Conservation (phyloP, 2,329 filamentous ascomycete species). For the Ophiostoma ulmi region DNA sequence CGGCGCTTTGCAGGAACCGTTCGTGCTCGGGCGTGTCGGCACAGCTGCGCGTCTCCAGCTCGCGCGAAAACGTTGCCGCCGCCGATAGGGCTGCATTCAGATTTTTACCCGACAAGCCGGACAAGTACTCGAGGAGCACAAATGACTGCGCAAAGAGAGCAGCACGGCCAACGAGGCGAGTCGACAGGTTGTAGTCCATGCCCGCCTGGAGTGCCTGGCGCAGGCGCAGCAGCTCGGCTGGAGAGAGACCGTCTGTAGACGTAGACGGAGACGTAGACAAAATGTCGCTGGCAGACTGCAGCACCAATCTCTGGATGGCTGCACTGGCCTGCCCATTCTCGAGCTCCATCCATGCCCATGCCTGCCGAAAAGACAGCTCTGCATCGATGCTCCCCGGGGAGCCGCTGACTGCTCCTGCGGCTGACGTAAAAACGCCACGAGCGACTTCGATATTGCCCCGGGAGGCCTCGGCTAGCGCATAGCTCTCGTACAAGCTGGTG, state of each 20-base stretch:
- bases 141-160: constrained; percentile 56
- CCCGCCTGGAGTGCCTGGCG: constrained; percentile 49
- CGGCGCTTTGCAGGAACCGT: constrained; percentile 57
- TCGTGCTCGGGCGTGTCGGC: constrained; percentile 47
- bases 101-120: constrained; percentile 40
- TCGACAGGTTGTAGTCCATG: constrained; percentile 53
- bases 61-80: constrained; percentile 41
- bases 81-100: constrained; percentile 46
- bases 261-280: constrained; percentile 27
- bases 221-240: constrained; percentile 47
- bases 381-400: constrained; percentile 26
- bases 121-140: constrained; percentile 63
- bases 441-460: constrained; percentile 55
- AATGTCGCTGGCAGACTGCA: constrained; percentile 37
- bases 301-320: constrained; percentile 38
- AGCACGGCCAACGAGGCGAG: constrained; percentile 45
- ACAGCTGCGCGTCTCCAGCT: constrained; percentile 39
- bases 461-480: constrained; percentile 64
- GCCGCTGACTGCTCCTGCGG: constrained; percentile 38
- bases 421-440: constrained; percentile 58
- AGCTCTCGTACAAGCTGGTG: constrained; percentile 69
- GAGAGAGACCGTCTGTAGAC: constrained; percentile 28
- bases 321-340: constrained; percentile 34
- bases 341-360: constrained; percentile 66
- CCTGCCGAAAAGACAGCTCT: constrained; percentile 46